Evolutionary conservation across 164 flowering plant species (phyloP).

Genomic region (Litsea cubeba): DNA sequence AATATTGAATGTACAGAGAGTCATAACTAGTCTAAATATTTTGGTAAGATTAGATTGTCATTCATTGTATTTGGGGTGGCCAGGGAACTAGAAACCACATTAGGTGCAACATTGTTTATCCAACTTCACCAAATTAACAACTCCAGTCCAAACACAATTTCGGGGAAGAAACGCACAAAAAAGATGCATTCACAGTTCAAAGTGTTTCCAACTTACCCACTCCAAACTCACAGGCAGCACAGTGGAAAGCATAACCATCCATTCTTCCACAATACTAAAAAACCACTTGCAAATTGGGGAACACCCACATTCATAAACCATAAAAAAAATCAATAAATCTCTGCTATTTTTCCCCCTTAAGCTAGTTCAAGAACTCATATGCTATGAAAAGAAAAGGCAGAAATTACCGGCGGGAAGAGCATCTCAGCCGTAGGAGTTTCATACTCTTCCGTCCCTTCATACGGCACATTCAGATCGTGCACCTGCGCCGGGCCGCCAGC

Average conservation of each 20-base stretch:
- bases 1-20: not conserved
- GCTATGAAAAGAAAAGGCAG: not conserved
- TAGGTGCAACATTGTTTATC: too few relatives aligned
- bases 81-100: too few relatives aligned
- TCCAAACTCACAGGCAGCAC: not conserved
- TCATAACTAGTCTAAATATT: not conserved
- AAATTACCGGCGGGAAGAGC: constrained; percentile 88
- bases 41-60: not conserved
- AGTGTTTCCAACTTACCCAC: not conserved
- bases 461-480: constrained; percentile 92
- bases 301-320: not conserved
- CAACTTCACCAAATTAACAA: too few relatives aligned
- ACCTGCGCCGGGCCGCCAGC: constrained; percentile 50
- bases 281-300: not conserved
- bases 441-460: constrained; percentile 89
- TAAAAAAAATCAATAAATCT: not conserved
- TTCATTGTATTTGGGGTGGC: not conserved
- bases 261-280: not conserved
- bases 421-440: constrained; percentile 98
- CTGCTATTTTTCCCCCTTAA: too few relatives aligned
- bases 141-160: too few relatives aligned
- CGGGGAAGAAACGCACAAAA: not conserved
- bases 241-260: not conserved
- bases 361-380: not conserved
- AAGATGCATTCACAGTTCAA: not conserved